Evolutionary conservation across 495 filamentous ascomycete genomes (phyloP).

Genomic region (Trichocladium uniseriatum): DNA sequence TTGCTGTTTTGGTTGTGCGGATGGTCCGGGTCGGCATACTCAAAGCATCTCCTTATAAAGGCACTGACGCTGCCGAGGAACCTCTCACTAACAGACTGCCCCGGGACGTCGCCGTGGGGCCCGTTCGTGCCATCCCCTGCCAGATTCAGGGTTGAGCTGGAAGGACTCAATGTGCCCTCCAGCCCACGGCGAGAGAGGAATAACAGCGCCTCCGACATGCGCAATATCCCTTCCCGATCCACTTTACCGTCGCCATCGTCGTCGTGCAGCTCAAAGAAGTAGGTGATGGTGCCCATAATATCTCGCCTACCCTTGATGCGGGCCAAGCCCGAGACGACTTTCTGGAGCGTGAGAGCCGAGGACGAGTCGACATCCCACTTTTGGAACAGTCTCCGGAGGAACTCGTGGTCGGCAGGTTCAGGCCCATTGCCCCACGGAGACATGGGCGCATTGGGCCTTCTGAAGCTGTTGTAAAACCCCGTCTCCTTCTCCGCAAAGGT

Average conservation of each 20-base stretch:
- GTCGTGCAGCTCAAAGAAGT: slow-evolving; percentile 96
- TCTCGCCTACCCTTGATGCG: slow-evolving; percentile 84
- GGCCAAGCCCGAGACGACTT: slow-evolving; percentile 84
- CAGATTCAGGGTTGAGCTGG: slow-evolving; percentile 28
- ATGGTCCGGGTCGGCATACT: slow-evolving; percentile 93
- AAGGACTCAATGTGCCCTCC: slow-evolving; percentile 56
- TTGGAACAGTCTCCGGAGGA: slow-evolving; percentile 79
- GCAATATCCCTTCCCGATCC: slow-evolving; percentile 91
- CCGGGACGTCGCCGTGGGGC: slow-evolving; percentile 28
- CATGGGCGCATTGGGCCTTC: slow-evolving; percentile 38
- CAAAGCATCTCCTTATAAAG: slow-evolving; percentile 93
- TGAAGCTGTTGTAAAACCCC: slow-evolving; percentile 41
- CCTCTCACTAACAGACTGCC: slow-evolving; percentile 53
- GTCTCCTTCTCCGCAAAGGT: slow-evolving; percentile 43
- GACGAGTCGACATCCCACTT: slow-evolving; percentile 75
- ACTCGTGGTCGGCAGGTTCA: slow-evolving; percentile 90
- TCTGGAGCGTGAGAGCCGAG: slow-evolving; percentile 70
- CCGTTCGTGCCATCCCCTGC: slow-evolving; percentile 26
- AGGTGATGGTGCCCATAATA: slow-evolving; percentile 94
- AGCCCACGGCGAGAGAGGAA: slow-evolving; percentile 85
- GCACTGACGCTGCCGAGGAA: slow-evolving; percentile 88
- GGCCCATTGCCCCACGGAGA: slow-evolving; percentile 69
- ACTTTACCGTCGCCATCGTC: slow-evolving; percentile 85
- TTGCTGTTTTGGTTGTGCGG: slow-evolving; percentile 43
- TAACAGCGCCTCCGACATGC: slow-evolving; percentile 87